Base-by-base conservation (phyloP, 805 yeast genomes). In the Priceomyces medius region DNA sequence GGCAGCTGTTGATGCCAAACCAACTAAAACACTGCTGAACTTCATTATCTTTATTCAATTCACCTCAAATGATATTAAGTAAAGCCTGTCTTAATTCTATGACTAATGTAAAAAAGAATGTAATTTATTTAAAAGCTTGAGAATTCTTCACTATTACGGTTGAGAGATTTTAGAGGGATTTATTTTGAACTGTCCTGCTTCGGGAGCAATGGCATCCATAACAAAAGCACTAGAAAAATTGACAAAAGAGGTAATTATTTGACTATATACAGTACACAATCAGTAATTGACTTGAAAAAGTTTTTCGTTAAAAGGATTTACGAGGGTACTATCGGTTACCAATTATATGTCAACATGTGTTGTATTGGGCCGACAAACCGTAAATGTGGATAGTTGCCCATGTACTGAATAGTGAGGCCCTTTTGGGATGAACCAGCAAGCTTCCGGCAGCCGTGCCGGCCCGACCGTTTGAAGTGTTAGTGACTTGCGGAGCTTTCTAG, bases 11-110 rank as follows among this genome's bases (percentile, higher is more conserved):
- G 73, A 63, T 46, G 63, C 50, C 41, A 71, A 61, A 36, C 73
- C 68, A 55, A 66, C 58, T 38, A 68, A 63, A 55, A 67, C 61
- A 50, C 63, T 59, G 40, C 73, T 51, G 41, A 72, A 61, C 66
- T 71, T 74, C 80, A 75, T 74, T 26, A 45, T 37, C 26, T 31
- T 26, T 32, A 12, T 18, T 32, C 35, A 32, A 32, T 12, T 7
- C 8, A 20, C 29, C 10, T 26, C 29, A n/a, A 26, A 14, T 26
- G 5, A 16, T 12, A 16, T 17, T 33, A 33, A 21, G 6, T 21
- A 21, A 21, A 21, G 24, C 24, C 29, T 14, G 29, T 26, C n/a
- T 14, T 26, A 26, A 5, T 9, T 6, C 29, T 10, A 26, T 26
- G 29, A 26, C 9, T 26, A 26, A 26, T 14, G 29, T 26, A 26